Base-by-base conservation (phyloP, 23 red algal species). In the Pyropia haitanensis region DNA sequence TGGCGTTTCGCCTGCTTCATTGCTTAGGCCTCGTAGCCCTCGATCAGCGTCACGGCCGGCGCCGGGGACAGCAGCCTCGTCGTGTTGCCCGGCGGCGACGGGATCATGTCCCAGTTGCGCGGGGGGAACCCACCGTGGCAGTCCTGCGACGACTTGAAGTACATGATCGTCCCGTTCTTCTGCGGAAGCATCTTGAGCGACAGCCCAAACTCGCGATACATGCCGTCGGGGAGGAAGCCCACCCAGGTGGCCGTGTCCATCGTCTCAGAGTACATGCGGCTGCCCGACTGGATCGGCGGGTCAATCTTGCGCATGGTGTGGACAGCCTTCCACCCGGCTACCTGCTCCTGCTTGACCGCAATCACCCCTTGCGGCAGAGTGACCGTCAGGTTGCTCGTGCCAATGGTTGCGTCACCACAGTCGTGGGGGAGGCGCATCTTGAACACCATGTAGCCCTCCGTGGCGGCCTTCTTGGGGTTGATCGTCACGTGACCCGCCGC, bases 401-500 rank as follows among this genome's bases (percentile, higher is more conserved):
- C 81, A 27, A 87, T 54, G 17, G 81, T 87, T 1, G 74, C 81
- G 46, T 87, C 81, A 7, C 81, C 81, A 66, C 81, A 87, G 32
- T 87, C 81, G 61, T 87, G 81, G 7, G 58, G 54, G 10, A 87
- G 63, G 27, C 70, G 25, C 18, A 87, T 46, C 39, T 46, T 46
- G 39, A 46, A 46, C 4, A 46, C 39, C 4, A 46, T 4, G 10
- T 12, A 46, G 39, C 39, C 39, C 39, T 46, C 39, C 4, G 39
- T 46, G 39, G 4, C 0, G 5, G 39, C 39, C 39, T 46, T 46
- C 39, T 46, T 46, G 39, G 39, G 39, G 39, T 46, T 46, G 39
- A 46, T 46, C 39, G 39, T 46, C 39, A 46, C 39, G 39, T 46
- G 39, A 4, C 39, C 39, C 39, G 10, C 39, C 39, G 39, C 39